Conservation (phyloP, 148 eudicot genomes). For the Gaultheria prostrata region DNA sequence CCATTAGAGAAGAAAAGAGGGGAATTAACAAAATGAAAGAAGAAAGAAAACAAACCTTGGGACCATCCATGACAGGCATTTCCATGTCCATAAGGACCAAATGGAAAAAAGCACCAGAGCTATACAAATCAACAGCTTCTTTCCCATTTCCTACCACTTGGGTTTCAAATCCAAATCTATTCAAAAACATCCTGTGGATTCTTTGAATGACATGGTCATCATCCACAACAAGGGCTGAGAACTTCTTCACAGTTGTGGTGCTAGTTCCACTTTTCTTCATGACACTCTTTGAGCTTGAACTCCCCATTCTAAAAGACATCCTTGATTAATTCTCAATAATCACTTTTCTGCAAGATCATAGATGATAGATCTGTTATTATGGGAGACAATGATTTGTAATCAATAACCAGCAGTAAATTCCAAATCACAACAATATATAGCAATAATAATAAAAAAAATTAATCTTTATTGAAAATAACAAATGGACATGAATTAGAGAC, state of each 20-base stretch:
- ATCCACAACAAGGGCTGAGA: conserved; percentile 23
- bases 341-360: not conserved
- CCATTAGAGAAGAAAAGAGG: too few relatives aligned
- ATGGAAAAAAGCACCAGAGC: conserved; percentile 21
- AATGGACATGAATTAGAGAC: not conserved
- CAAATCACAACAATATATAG: not conserved
- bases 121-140: conserved; percentile 24
- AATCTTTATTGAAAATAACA: not conserved
- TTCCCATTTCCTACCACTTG: conserved; percentile 24
- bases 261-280: not conserved
- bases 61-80: conserved; percentile 32
- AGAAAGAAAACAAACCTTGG: conserved; percentile 9
- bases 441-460: too few relatives aligned
- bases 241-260: not conserved
- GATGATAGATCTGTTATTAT: not conserved
- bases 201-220: conserved; percentile 18
- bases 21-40: not conserved
- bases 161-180: conserved; percentile 19
- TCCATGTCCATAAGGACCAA: conserved; percentile 31
- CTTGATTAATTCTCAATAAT: not conserved
- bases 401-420: not conserved
- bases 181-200: conserved; percentile 10
- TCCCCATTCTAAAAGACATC: not conserved
- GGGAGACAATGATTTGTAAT: not conserved
- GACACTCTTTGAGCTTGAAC: not conserved